Evolutionary conservation across 2,329 filamentous ascomycete genomes (phyloP), one percentile per base, ranked within the genome.

Genomic region (Fusarium lateritium): DNA sequence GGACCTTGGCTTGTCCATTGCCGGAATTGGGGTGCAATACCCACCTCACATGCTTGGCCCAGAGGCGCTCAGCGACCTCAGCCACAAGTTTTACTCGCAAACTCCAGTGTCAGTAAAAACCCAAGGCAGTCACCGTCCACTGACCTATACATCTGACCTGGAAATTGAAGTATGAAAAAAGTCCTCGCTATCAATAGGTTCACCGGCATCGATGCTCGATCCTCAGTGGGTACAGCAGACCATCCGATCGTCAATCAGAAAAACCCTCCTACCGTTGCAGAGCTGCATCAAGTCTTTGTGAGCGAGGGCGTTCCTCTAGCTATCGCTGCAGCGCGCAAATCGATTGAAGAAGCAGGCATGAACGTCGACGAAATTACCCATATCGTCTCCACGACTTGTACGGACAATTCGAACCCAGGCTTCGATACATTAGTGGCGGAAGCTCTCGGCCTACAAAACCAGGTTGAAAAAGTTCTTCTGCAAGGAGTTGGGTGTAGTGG

Each of bases 401-500:
- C 89, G 6, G 87, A 91, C 74, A 90, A 87, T 65, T 88, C 88
- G 11, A 91, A 91, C 74, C 89, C 89, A 0, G 89, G 89, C 2
- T 91, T 88, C 73, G 89, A 91, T 70, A 87, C 91, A 75, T 89
- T 83, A 62, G 86, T 91, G 19, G 84, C 84, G 49, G 87, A 86
- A 71, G 79, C 82, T 4, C 78, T 92, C 4, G 87, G 87, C 0
- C 80, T 91, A 22, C 80, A 80, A 19, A 80, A 83, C 33, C 79
- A 79, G n/a, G 83, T 89, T 3, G 88, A 92, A 70, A 90, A 89
- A 72, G 86, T 89, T 7, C 80, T 91, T 4, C 81, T 92, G 15
- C 88, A 91, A 72, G 89, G 89, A 4, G 83, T 91, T 13, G 89
- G 89, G 13, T 92, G 89, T 74, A 85, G 85, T 38, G 89, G 89